phyloP scores from a whole-genome alignment of 1,284 basidiomycete genomes.

The Apiotrichum porosum region DNA sequence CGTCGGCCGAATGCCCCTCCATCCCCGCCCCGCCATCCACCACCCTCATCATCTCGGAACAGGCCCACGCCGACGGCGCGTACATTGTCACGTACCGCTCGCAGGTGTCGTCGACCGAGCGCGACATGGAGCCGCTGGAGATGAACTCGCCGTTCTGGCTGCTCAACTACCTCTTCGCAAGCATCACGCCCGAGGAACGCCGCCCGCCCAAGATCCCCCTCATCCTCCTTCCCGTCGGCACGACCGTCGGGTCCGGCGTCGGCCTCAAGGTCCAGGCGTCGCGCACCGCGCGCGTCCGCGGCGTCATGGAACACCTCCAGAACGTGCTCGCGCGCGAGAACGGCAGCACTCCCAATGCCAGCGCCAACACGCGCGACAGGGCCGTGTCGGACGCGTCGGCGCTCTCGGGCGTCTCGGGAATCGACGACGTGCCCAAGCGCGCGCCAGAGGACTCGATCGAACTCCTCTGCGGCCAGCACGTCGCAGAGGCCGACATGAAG shows the following conservation, averaged over 20 bases:
- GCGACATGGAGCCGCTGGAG: conserved; percentile 67
- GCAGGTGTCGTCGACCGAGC: conserved; percentile 58
- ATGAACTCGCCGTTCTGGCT: conserved; percentile 80
- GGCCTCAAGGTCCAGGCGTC: conserved; percentile 17
- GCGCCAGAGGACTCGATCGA: conserved; percentile 74
- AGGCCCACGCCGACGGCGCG: conserved; percentile 63
- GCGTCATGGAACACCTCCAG: conserved; percentile 15
- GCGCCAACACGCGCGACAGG: conserved; percentile 7
- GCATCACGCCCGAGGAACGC: conserved; percentile 55
- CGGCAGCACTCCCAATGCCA: too few relatives aligned
- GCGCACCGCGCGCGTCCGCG: conserved; percentile 19
- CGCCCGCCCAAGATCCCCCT: conserved; percentile 72
- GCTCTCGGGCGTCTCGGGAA: conserved; percentile 6
- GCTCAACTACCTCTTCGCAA: conserved; percentile 70
- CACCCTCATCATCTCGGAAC: conserved; percentile 74
- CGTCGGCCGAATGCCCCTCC: conserved; percentile 66
- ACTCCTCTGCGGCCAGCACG: conserved; percentile 75
- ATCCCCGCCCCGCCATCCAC: conserved; percentile 62
- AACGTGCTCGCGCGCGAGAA: conserved; percentile 3
- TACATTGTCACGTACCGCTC: conserved; percentile 77
- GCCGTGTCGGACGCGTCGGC: conserved; percentile 6
- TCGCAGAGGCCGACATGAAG: conserved; percentile 78
- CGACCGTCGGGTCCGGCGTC: conserved; percentile 12
- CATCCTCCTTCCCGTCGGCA: conserved; percentile 66
- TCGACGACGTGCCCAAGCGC: not conserved